A percentile compares a stretch with the other conserved stretches of the same genome.
These are phyloP conservation scores for Symbiodinium pilosum DNA, from an alignment of 73 alveolate species.

Conservation along the genomic window DNA sequence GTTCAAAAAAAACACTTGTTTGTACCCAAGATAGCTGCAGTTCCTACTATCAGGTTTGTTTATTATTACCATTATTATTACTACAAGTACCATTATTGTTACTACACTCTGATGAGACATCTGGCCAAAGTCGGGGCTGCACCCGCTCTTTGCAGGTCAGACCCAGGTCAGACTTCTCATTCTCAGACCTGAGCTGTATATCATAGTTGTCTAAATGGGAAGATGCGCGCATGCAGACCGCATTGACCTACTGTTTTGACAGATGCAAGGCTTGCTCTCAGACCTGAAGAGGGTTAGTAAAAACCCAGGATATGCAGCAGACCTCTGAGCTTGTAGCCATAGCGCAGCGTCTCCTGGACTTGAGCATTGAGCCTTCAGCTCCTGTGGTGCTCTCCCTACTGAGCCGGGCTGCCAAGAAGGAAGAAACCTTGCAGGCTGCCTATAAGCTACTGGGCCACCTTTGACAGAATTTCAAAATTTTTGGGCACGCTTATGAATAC, in stretches of 20 bases:
- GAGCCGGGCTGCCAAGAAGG: background rate
- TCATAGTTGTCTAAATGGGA: no score
- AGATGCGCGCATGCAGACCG: background rate
- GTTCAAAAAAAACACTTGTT: no score
- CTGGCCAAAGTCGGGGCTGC: no score
- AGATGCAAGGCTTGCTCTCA: background rate
- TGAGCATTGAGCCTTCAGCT: conserved; percentile 4
- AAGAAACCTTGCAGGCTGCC: background rate
- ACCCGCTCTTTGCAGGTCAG: no score
- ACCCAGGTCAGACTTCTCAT: no score
- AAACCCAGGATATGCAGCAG: background rate
- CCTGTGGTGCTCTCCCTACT: background rate
- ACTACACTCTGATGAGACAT: no score
- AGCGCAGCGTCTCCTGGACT: background rate
- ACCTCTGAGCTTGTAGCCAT: background rate
- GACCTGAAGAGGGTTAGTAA: background rate
- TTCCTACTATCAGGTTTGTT: no score
- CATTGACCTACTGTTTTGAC: background rate
- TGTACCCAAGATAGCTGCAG: no score
- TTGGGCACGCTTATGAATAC: background rate
- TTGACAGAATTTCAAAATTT: background rate
- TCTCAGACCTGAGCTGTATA: no score
- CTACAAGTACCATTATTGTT: no score
- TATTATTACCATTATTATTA: no score
- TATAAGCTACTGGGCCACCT: background rate